phyloP scores from a whole-genome alignment of 331 rosid species.

The Prunus yedoensis region DNA sequence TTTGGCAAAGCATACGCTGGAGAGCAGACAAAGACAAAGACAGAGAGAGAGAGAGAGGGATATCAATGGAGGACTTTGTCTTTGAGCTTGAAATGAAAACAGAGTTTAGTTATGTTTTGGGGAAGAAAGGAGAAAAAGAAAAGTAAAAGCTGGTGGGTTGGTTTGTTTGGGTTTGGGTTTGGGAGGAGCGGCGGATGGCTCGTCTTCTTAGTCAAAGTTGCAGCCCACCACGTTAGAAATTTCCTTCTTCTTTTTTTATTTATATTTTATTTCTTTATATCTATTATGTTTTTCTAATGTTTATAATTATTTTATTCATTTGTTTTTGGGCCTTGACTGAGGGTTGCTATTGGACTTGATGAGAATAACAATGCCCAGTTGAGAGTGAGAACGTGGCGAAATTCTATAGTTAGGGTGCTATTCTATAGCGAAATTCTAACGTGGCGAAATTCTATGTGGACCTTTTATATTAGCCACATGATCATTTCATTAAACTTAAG shows the following conservation, averaged over 20 bases:
- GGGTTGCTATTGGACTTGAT: no score
- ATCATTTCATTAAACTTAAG: no score
- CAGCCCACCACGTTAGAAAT: constrained; percentile 7
- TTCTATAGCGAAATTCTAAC: no score
- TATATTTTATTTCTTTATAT: neutral
- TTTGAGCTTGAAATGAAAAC: neutral
- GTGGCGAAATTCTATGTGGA: no score
- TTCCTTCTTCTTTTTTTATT: neutral
- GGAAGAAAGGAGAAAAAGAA: neutral
- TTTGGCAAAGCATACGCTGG: neutral
- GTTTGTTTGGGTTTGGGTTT: neutral
- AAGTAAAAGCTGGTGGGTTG: neutral
- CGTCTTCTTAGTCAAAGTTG: neutral
- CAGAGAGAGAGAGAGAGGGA: neutral
- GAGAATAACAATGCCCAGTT: no score
- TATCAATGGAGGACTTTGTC: neutral
- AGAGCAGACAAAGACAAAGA: neutral
- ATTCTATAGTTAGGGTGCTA: no score
- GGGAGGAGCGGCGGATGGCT: neutral
- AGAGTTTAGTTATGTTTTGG: neutral
- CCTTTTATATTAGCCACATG: no score
- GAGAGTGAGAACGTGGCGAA: no score
- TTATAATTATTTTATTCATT: no score
- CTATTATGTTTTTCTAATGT: no score
- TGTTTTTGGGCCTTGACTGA: no score